phyloP scores from a whole-genome alignment of 1,139 yeast species.

The Yamadazyma sp. region DNA sequence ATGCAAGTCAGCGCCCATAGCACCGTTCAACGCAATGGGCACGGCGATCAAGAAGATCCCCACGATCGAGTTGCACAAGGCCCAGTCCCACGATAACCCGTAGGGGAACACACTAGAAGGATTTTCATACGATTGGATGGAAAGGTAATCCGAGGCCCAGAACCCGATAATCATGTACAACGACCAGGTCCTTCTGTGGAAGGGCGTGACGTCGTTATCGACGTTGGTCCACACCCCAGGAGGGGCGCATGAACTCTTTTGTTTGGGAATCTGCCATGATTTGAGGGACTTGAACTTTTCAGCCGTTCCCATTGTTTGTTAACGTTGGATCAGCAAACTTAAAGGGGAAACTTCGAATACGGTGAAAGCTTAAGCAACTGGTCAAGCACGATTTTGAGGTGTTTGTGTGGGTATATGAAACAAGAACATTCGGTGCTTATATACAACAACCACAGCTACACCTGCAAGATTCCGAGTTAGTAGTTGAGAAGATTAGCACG shows the following conservation, averaged over 20 bases:
- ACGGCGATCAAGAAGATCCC: conserved; percentile 32
- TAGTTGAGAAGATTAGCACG: too few relatives aligned
- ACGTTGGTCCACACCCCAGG: conserved; percentile 17
- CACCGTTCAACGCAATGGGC: conserved; percentile 32
- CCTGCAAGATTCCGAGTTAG: background rate
- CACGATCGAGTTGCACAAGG: conserved; percentile 26
- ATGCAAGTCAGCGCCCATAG: conserved; percentile 33
- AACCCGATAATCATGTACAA: conserved; percentile 16
- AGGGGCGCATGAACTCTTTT: conserved; percentile 16
- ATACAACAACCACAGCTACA: too few relatives aligned
- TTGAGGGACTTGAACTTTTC: background rate
- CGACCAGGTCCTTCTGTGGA: conserved; percentile 15
- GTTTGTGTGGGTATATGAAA: too few relatives aligned
- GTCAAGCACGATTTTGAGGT: too few relatives aligned
- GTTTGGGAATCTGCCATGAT: conserved; percentile 15
- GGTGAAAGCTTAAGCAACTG: too few relatives aligned
- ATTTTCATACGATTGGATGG: conserved; percentile 14
- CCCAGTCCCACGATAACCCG: conserved; percentile 34
- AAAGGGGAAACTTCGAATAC: too few relatives aligned
- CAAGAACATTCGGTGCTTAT: too few relatives aligned
- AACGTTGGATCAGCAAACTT: too few relatives aligned
- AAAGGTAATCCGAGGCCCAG: conserved; percentile 17
- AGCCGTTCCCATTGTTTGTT: background rate
- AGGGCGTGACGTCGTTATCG: conserved; percentile 16
- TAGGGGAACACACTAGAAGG: conserved; percentile 13